Percentiles rank a stretch among this genome's conserved stretches.
These are phyloP conservation scores for Apiotrichum sp. DNA, from an alignment of 1,284 basidiomycete species.

Conservation along the genomic window DNA sequence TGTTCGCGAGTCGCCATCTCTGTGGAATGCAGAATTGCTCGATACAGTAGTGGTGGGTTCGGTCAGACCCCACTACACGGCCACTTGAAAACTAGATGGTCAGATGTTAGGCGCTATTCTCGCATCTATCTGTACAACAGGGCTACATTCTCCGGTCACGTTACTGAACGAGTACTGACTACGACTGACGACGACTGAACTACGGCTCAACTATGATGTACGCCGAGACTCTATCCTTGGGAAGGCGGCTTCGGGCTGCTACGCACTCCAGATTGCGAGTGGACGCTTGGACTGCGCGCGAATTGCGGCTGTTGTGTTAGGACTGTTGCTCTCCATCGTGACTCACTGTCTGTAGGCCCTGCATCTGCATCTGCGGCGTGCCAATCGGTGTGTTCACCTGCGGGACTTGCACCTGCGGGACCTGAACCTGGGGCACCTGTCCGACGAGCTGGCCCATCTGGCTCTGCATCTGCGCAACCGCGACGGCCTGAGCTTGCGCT, in stretches of 20 bases:
- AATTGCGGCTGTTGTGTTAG: constrained; percentile 7
- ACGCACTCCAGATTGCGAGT: constrained; percentile 10
- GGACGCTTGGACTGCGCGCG: constrained; percentile 11
- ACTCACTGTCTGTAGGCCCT: constrained; percentile 10
- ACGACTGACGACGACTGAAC: no score
- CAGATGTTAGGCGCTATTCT: no score
- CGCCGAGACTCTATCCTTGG: neutral
- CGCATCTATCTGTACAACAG: no score
- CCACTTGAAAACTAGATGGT: no score
- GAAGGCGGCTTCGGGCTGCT: constrained; percentile 12
- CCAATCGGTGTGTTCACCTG: constrained; percentile 5
- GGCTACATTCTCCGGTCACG: no score
- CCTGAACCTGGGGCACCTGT: neutral
- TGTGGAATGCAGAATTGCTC: no score
- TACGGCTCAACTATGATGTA: no score
- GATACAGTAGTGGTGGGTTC: no score
- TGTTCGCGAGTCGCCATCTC: no score
- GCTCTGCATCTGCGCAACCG: constrained; percentile 1
- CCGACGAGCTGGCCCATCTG: constrained; percentile 1
- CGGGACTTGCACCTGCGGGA: neutral
- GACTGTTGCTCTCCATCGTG: neutral
- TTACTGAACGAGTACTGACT: no score
- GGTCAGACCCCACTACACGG: no score
- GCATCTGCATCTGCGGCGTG: constrained; percentile 14
- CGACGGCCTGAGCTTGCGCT: constrained; percentile 6